phyloP scores from a whole-genome alignment of 148 eudicot genomes.

The Rhododendron kiyosumense region DNA sequence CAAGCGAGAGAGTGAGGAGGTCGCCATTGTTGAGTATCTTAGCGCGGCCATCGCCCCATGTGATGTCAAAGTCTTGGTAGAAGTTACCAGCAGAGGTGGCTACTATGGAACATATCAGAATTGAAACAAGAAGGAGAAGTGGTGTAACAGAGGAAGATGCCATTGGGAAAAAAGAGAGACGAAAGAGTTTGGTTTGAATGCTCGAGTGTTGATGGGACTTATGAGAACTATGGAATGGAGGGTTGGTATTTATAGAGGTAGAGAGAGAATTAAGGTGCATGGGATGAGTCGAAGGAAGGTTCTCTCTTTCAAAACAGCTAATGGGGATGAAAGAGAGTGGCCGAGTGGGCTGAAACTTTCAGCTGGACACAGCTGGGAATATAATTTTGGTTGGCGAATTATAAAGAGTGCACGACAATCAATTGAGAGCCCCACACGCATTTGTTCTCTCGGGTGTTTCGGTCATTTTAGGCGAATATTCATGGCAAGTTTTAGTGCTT shows the following conservation, averaged over 20 bases:
- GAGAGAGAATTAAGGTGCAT: background rate
- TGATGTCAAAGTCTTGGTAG: slow-evolving; percentile 21
- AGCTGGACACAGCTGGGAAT: slow-evolving; percentile 23
- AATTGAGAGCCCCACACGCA: background rate
- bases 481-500: background rate
- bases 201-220: background rate
- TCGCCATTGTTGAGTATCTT: slow-evolving; percentile 27
- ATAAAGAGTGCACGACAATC: background rate
- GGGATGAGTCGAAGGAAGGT: background rate
- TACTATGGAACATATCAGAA: background rate
- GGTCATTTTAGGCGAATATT: background rate
- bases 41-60: slow-evolving; percentile 40
- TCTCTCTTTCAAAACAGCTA: background rate
- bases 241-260: background rate
- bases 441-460: background rate
- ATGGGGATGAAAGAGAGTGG: background rate
- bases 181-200: background rate
- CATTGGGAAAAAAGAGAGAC: background rate
- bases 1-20: slow-evolving; percentile 26
- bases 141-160: slow-evolving; percentile 3
- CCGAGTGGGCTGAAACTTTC: background rate
- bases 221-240: background rate
- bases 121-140: background rate
- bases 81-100: slow-evolving; percentile 11
- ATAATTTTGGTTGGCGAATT: background rate